Evolutionary conservation across 2,329 filamentous ascomycete species (phyloP), one percentile per base, ranked within the genome.

Genomic region (Colletotrichum neosansevieriae): DNA sequence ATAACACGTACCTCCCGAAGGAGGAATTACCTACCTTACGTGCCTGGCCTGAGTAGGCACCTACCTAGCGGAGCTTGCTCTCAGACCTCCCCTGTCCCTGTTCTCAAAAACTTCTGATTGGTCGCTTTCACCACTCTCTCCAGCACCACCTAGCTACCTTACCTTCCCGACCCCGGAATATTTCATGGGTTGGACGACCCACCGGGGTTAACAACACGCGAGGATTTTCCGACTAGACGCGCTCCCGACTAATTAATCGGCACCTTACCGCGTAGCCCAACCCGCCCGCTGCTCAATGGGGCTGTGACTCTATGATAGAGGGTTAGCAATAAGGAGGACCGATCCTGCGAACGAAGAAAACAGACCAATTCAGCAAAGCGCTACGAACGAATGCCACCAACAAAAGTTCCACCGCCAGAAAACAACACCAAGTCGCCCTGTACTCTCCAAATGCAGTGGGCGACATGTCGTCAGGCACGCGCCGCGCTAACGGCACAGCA

Each of bases 391-490:
- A 45, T 21, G n/a, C 38, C 40, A 4, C 60, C n/a, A 29, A 40
- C 38, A n/a, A 42, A 13, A 36, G 13, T 12, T 9, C 5, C 15
- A 11, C 5, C 54, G 6, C n/a, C 19, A n/a, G 11, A 24, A 44
- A 44, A 36, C 36, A 50, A 53, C 53, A 19, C 15, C 21, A 17
- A 50, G 34, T n/a, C 61, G 47, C 6, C 15, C 44, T 15, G 11
- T 21, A 42, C 36, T 50, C 42, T 54, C 70, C 77, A 76, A 73
- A 80, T 80, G 79, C 79, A 80, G 76, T 72, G 74, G 71, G 73
- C 71, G 73, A 76, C 71, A 83, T 83, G 81, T 81, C 81, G 70
- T 82, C 80, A 67, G 79, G 77, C 72, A 75, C 77, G 71, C 74
- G 80, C 75, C 84, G 83, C 76, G 76, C 80, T 71, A 82, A 80